A percentile compares a stretch with the other conserved stretches of the same genome.
These are phyloP conservation scores for Murraya paniculata DNA, from an alignment of 345 rosid species.

Conservation along the genomic window DNA sequence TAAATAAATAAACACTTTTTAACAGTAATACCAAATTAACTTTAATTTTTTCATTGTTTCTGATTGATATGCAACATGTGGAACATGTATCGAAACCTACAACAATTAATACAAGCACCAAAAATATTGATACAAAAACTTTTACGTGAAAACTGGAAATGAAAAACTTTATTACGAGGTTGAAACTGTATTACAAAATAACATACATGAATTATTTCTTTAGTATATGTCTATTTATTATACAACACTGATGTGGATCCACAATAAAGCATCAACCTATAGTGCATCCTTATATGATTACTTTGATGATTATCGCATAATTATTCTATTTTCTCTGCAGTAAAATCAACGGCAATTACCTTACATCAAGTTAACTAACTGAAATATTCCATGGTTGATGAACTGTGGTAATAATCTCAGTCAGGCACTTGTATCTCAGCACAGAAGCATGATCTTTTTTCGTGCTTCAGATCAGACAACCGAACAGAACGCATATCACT, in stretches of 20 bases:
- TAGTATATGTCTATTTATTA: neutral
- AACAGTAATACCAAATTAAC: neutral
- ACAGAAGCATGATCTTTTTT: neutral
- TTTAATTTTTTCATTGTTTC: neutral
- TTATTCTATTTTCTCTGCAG: neutral
- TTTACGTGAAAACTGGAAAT: neutral
- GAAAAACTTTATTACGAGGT: neutral
- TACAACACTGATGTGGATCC: neutral
- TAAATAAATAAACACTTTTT: neutral
- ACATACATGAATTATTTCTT: neutral
- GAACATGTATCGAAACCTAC: neutral
- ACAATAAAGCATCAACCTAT: neutral
- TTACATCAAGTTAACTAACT: neutral
- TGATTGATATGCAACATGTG: too few species aligned
- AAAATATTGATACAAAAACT: neutral
- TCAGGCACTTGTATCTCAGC: neutral
- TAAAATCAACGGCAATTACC: neutral
- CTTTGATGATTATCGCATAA: neutral
- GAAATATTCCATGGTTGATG: neutral
- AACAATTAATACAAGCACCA: neutral
- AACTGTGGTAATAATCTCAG: neutral
- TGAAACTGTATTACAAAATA: neutral
- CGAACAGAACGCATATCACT: neutral
- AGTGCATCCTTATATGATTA: neutral
- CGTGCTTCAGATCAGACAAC: neutral